Evolutionary conservation across 225 moss, liverwort and hornwort species (phyloP).

Genomic region (Climacium dendroides): DNA sequence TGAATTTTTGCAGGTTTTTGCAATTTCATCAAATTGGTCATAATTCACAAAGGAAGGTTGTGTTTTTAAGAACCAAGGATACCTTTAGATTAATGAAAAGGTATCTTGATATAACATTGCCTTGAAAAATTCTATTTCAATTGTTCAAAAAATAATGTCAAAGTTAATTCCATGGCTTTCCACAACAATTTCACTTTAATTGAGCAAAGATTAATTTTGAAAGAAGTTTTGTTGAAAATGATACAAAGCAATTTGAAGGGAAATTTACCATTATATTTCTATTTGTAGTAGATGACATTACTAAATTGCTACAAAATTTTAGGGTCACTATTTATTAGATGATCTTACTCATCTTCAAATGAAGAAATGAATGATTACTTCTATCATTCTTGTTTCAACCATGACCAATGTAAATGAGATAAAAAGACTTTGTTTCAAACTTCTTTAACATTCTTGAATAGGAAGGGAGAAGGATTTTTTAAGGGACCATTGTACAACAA

Average conservation of each 20-base stretch:
- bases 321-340: background rate
- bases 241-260: background rate
- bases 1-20: background rate
- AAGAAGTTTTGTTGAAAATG: no score
- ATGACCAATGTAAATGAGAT: background rate
- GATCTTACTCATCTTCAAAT: background rate
- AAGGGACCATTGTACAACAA: background rate
- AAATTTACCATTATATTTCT: no score
- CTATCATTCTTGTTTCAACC: background rate
- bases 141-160: background rate
- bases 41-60: background rate
- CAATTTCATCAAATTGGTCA: background rate
- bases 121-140: background rate
- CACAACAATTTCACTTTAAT: no score
- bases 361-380: background rate
- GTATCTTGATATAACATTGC: background rate
- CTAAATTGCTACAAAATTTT: background rate
- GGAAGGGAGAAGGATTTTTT: background rate
- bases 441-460: background rate
- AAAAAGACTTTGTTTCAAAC: background rate
- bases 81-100: background rate
- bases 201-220: no score
- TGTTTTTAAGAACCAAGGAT: background rate
- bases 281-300: background rate
- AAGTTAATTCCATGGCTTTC: accelerated